Evolutionary conservation across 2,329 filamentous ascomycete genomes (phyloP), one percentile per base, ranked within the genome.

Genomic region (Knufia fluminis): DNA sequence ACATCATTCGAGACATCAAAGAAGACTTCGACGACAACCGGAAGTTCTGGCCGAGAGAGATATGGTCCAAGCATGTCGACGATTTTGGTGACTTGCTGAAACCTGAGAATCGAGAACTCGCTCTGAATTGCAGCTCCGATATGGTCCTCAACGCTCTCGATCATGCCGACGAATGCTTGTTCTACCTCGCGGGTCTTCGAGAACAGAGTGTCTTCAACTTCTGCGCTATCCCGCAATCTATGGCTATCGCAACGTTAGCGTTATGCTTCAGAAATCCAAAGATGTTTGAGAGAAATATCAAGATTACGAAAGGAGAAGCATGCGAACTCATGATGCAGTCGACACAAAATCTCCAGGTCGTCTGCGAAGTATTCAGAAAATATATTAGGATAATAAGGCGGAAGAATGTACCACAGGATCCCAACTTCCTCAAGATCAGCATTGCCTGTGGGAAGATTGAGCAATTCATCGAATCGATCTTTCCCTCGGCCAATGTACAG

Each of bases 181-280:
- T 90, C 73, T 98, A 97, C 71, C 88, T 98, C 72, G 91, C 91
- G 3, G 92, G 86, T 41, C 80, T 98, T 56, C 83, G 84, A 58
- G 92, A 98, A 64, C 92, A 98, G 72, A 94, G 88, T 64, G 88
- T 95, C 22, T 98, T 98, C 80, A 98, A 98, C 76, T 98, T 98
- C 67, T 89, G 89, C 42, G 91, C 91, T 50, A 98, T 98, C 56
- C 92, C 92, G 2, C 92, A 98, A 68, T 76, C 82, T 56, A 98
- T 98, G 92, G 92, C 91, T 47, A 96, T 98, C 65, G 91, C 92
- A 7, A 97, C 91, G 0, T 72, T 97, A 36, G 90, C 96, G 59
- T 73, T 88, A 16, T 85, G 91, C 60, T 98, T 97, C 79, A 84
- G 86, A 61, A 98, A 98, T 68, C 85, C 86, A 19, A 76, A 75